Percentiles rank a stretch among this genome's conserved stretches.
Conservation (phyloP, 441 rosid genomes). For the Arabidopsis lyrata region DNA sequence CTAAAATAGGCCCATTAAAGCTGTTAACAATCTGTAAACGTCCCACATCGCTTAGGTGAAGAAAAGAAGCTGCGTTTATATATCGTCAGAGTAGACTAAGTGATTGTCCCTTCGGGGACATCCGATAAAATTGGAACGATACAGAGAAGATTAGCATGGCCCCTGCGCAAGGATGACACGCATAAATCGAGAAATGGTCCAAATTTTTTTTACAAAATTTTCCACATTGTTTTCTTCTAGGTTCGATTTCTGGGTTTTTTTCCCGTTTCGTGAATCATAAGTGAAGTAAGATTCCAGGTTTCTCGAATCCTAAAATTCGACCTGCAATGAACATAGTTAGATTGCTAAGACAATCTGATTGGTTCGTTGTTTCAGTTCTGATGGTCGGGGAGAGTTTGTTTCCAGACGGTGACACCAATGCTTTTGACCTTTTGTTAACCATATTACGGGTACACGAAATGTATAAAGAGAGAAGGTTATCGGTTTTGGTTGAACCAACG, state of each 20-base stretch:
- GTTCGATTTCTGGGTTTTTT: neutral
- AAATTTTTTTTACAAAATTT: conserved; percentile 42
- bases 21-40: too few species aligned
- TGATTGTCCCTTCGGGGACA: conserved; percentile 52
- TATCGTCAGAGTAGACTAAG: neutral
- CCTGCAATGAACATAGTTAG: neutral
- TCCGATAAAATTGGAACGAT: conserved; percentile 78
- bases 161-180: conserved; percentile 79
- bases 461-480: neutral
- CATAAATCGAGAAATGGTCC: conserved; percentile 68
- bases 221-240: neutral
- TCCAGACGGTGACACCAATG: conserved; percentile 18
- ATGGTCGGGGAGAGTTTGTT: conserved; percentile 10
- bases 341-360: neutral
- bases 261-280: neutral
- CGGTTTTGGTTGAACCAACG: conserved; percentile 4
- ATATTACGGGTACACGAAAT: too few species aligned
- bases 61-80: neutral
- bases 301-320: neutral
- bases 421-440: neutral
- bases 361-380: neutral
- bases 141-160: conserved; percentile 79
- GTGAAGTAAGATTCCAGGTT: neutral
- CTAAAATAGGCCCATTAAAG: too few species aligned
- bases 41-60: too few species aligned